phyloP scores from a whole-genome alignment of 108 stramenopile genomes.

The Cyclotella cryptica region DNA sequence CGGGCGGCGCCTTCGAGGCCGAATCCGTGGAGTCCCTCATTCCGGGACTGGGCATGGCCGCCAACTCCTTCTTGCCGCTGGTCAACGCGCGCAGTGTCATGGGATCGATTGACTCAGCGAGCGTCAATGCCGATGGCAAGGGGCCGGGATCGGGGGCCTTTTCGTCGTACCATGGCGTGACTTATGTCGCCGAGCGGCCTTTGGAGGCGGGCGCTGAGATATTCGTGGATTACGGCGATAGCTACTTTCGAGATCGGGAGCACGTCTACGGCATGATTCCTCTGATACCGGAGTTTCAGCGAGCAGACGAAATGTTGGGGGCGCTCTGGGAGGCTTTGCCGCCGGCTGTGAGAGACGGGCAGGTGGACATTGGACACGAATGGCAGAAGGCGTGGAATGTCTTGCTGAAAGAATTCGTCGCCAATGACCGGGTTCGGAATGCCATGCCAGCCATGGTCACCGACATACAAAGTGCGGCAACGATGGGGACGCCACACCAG shows the following conservation, averaged over 20 bases:
- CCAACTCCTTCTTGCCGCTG: slow-evolving; percentile 1
- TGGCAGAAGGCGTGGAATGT: not conserved
- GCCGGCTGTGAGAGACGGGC: not conserved
- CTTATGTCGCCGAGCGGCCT: not conserved
- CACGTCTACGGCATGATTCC: not conserved
- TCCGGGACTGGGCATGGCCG: slow-evolving; percentile 2
- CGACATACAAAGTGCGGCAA: not conserved
- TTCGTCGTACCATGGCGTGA: not conserved
- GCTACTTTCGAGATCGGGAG: not conserved
- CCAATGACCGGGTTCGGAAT: not conserved
- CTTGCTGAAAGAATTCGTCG: not conserved
- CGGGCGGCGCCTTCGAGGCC: not conserved
- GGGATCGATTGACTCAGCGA: not conserved
- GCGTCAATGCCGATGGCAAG: not conserved
- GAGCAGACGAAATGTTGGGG: not conserved
- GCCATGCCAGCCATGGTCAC: not conserved
- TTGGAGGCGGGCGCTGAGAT: not conserved
- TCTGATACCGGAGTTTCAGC: not conserved
- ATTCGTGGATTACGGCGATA: not conserved
- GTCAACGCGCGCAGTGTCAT: not conserved
- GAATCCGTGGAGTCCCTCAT: not conserved
- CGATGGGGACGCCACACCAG: not conserved
- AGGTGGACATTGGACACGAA: not conserved
- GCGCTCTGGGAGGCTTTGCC: not conserved
- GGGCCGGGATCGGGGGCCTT: slow-evolving; percentile 8